These are phyloP conservation scores for Collybia mongolica DNA, from an alignment of 768 basidiomycete genomes.

Conservation along the genomic window DNA sequence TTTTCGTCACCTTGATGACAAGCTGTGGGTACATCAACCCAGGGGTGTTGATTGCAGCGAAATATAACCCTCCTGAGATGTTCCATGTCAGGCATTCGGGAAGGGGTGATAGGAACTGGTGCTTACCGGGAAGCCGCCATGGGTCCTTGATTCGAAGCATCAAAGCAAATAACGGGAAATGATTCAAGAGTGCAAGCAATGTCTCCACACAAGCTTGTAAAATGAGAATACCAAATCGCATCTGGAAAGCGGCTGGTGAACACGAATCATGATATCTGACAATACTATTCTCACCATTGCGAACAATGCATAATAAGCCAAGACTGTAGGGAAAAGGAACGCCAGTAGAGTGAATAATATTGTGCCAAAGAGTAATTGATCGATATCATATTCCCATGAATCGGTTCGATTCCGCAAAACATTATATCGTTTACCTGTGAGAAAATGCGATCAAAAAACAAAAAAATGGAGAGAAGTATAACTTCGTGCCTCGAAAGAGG, in stretches of 20 bases:
- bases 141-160: conserved; percentile 86
- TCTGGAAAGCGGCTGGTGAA: conserved; percentile 28
- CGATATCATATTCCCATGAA: conserved; percentile 86
- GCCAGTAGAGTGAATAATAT: conserved; percentile 81
- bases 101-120: neutral
- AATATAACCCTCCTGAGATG: conserved; percentile 29
- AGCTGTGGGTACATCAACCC: conserved; percentile 19
- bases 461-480: neutral
- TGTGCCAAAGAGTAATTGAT: conserved; percentile 94
- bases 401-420: conserved; percentile 86
- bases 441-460: neutral
- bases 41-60: conserved; percentile 24
- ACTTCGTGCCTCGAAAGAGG: conserved; percentile 74
- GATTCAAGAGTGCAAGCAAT: conserved; percentile 78
- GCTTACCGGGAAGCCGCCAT: conserved; percentile 72
- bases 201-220: conserved; percentile 65
- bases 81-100: neutral
- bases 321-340: conserved; percentile 81
- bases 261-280: conserved; percentile 53
- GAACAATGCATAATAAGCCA: conserved; percentile 85
- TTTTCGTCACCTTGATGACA: conserved; percentile 27
- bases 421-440: conserved; percentile 83
- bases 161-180: conserved; percentile 89
- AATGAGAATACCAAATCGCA: conserved; percentile 52
- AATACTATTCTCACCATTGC: conserved; percentile 55